Conservation (phyloP, 1,284 basidiomycete species). For the Boletus smithii region DNA sequence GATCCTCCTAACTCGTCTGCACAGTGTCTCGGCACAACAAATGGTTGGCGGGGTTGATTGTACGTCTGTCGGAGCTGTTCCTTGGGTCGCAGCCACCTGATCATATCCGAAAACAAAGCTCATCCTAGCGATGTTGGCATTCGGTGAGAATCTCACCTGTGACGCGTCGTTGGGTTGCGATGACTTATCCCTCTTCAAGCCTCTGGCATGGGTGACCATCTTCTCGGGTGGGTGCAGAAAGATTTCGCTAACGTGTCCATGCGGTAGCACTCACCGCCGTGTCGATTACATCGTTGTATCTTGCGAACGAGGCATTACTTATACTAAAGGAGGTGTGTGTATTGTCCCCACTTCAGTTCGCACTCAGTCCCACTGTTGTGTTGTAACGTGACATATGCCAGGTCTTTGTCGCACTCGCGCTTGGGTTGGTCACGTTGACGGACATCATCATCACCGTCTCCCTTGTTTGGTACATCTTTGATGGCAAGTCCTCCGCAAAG, state of each 20-base stretch:
- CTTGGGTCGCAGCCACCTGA: not conserved
- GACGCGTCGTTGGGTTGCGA: not conserved
- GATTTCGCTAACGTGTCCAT: not conserved
- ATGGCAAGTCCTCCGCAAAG: not conserved
- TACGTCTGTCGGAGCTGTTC: slow-evolving; percentile 1
- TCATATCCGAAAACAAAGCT: not conserved
- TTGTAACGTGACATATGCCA: not conserved
- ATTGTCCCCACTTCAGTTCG: not conserved
- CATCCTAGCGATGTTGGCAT: slow-evolving; percentile 6
- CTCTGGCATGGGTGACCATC: slow-evolving; percentile 11
- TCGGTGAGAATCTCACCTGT: slow-evolving; percentile 10
- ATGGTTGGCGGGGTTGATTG: slow-evolving; percentile 12
- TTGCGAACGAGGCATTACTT: not conserved
- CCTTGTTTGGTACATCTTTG: slow-evolving; percentile 11
- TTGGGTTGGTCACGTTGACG: slow-evolving; percentile 18
- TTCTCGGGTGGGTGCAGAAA: too few relatives aligned
- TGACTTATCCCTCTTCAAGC: slow-evolving; percentile 1
- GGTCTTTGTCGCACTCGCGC: slow-evolving; percentile 11
- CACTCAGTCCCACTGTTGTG: not conserved
- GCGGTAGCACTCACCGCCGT: slow-evolving; percentile 7
- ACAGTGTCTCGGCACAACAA: slow-evolving; percentile 17
- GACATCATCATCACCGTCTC: slow-evolving; percentile 18
- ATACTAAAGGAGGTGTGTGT: slow-evolving; percentile 9
- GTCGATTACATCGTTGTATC: slow-evolving; percentile 3
- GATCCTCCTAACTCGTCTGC: not conserved